A percentile compares a stretch with the other conserved stretches of the same genome.
phyloP scores from a whole-genome alignment of 106 monocot species.

The Dioscorea alata region DNA sequence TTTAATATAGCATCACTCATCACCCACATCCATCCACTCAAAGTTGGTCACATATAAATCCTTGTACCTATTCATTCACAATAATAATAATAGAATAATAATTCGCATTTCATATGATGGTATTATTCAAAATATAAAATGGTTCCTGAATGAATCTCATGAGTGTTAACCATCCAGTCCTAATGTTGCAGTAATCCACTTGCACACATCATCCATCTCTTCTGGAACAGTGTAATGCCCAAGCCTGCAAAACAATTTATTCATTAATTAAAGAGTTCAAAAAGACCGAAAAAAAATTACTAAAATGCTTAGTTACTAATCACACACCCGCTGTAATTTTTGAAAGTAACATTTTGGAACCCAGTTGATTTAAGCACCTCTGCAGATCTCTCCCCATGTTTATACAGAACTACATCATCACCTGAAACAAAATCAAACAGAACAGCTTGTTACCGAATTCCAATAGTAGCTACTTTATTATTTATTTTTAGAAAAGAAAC shows the following conservation, averaged over 20 bases:
- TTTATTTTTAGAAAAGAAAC: no score
- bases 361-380: conserved; percentile 39
- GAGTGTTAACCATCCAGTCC: conserved; percentile 35
- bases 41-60: not conserved
- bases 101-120: not conserved
- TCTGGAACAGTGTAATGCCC: conserved; percentile 87
- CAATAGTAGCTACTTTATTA: no score
- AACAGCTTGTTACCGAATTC: not conserved
- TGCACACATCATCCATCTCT: conserved; percentile 94
- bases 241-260: conserved; percentile 44
- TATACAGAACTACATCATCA: conserved; percentile 68
- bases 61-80: conserved; percentile 8
- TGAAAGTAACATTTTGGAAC: conserved; percentile 51
- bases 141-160: not conserved
- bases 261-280: not conserved
- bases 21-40: not conserved
- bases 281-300: no score
- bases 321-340: conserved; percentile 45
- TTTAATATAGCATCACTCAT: not conserved
- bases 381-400: conserved; percentile 66
- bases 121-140: conserved; percentile 7
- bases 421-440: conserved; percentile 26
- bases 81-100: not conserved
- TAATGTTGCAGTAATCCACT: conserved; percentile 63
- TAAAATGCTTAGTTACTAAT: not conserved